These are phyloP conservation scores for Nitzschia sp. DNA, from an alignment of 108 stramenopile genomes.

Conservation along the genomic window DNA sequence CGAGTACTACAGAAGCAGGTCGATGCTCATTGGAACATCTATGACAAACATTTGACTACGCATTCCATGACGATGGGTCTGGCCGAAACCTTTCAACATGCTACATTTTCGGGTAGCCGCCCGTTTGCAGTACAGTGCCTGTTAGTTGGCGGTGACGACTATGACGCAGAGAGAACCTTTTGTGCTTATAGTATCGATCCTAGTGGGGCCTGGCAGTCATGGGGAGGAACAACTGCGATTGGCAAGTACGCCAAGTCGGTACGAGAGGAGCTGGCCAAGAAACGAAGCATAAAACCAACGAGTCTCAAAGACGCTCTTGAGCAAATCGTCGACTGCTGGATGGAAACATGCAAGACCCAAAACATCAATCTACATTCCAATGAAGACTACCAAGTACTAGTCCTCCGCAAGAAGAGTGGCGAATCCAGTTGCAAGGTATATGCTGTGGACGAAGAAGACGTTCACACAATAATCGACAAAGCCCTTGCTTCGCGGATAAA, in stretches of 20 bases:
- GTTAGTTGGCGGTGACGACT: constrained; percentile 25
- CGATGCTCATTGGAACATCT: constrained; percentile 20
- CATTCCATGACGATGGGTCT: constrained; percentile 26
- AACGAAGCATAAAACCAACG: neutral
- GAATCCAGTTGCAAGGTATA: neutral
- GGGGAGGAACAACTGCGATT: constrained; percentile 35
- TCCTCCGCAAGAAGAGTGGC: constrained; percentile 8
- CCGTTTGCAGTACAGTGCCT: constrained; percentile 37
- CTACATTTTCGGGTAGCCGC: constrained; percentile 10
- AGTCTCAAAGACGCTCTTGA: constrained; percentile 12
- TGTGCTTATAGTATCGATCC: constrained; percentile 38
- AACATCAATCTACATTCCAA: constrained; percentile 3
- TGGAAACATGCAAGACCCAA: constrained; percentile 9
- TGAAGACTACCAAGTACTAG: constrained; percentile 25
- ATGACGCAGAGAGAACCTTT: constrained; percentile 6
- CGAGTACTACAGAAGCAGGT: constrained; percentile 21
- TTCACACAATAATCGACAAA: neutral
- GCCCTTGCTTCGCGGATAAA: neutral
- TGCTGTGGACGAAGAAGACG: constrained; percentile 2
- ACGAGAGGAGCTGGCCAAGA: constrained; percentile 19
- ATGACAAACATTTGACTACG: constrained; percentile 17
- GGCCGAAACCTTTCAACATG: constrained; percentile 15
- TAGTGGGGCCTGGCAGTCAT: constrained; percentile 34
- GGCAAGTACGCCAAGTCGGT: constrained; percentile 24
- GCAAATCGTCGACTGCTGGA: constrained; percentile 24